phyloP scores from a whole-genome alignment of 345 rosid genomes.

The Salix koriyanagi region DNA sequence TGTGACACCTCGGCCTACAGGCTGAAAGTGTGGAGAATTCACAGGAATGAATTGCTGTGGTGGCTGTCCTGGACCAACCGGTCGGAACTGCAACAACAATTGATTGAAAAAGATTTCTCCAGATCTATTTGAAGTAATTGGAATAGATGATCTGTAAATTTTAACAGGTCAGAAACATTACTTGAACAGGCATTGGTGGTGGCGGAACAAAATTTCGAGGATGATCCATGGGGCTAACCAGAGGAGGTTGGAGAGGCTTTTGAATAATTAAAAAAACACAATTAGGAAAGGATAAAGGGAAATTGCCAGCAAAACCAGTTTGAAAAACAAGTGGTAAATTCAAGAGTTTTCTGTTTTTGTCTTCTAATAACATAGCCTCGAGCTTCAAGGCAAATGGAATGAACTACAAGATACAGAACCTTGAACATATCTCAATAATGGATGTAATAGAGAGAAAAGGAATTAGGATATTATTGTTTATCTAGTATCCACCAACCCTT shows the following conservation, averaged over 20 bases:
- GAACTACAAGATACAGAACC: slow-evolving; percentile 3
- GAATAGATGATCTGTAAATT: slow-evolving; percentile 1
- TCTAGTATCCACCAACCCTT: not conserved
- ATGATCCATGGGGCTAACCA: slow-evolving; percentile 52
- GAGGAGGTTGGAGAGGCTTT: slow-evolving; percentile 63
- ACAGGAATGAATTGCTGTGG: slow-evolving; percentile 58
- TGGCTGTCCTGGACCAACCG: slow-evolving; percentile 53
- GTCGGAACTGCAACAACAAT: slow-evolving; percentile 57
- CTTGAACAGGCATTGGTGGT: slow-evolving; percentile 67
- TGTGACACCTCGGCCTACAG: slow-evolving; percentile 50
- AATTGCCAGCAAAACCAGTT: not conserved
- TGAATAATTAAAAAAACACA: slow-evolving; percentile 7
- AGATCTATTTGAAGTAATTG: slow-evolving; percentile 1
- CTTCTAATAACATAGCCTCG: not conserved
- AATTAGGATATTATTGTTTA: not conserved
- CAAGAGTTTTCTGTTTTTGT: not conserved
- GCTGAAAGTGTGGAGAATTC: slow-evolving; percentile 71
- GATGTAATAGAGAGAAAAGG: slow-evolving; percentile 6
- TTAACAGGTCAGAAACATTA: slow-evolving; percentile 32
- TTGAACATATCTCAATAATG: slow-evolving; percentile 3
- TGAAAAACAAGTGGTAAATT: not conserved
- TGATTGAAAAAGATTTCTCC: slow-evolving; percentile 1
- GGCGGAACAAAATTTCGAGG: slow-evolving; percentile 61
- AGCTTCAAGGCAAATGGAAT: not conserved
- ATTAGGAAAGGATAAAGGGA: slow-evolving; percentile 13